phyloP scores from a whole-genome alignment of 2,329 filamentous ascomycete genomes.

The Claviceps sp. region DNA sequence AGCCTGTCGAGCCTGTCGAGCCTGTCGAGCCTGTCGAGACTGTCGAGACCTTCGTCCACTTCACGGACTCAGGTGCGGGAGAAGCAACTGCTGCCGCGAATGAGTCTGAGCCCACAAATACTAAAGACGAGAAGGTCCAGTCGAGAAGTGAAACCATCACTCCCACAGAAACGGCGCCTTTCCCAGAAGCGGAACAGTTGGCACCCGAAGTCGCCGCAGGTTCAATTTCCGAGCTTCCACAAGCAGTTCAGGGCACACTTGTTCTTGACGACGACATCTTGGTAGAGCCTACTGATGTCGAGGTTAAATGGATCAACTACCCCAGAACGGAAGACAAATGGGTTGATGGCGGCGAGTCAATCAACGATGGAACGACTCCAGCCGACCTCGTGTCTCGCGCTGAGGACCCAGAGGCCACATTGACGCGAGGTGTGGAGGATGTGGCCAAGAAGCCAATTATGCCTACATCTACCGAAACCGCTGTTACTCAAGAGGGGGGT shows the following conservation, averaged over 20 bases:
- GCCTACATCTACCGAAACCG: background rate
- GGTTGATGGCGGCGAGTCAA: background rate
- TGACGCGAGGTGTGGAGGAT: background rate
- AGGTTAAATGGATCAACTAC: background rate
- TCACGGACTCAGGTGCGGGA: background rate
- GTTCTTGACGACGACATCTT: background rate
- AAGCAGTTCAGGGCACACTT: background rate
- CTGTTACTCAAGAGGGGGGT: background rate
- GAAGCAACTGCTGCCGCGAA: background rate
- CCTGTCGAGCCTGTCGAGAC: background rate
- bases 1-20: too few relatives aligned
- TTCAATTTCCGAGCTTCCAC: background rate
- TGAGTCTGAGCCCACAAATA: background rate
- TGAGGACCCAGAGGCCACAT: background rate
- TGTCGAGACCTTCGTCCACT: background rate
- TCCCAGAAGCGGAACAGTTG: background rate
- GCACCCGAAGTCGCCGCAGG: background rate
- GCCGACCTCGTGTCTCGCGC: background rate
- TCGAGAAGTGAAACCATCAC: background rate
- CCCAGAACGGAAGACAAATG: background rate
- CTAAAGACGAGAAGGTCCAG: background rate
- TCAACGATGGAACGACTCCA: background rate
- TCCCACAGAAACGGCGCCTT: background rate
- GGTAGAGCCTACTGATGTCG: background rate
- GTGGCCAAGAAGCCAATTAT: background rate